Evolutionary conservation across 2,329 filamentous ascomycete genomes (phyloP).

Genomic region (Exophiala mesophila): DNA sequence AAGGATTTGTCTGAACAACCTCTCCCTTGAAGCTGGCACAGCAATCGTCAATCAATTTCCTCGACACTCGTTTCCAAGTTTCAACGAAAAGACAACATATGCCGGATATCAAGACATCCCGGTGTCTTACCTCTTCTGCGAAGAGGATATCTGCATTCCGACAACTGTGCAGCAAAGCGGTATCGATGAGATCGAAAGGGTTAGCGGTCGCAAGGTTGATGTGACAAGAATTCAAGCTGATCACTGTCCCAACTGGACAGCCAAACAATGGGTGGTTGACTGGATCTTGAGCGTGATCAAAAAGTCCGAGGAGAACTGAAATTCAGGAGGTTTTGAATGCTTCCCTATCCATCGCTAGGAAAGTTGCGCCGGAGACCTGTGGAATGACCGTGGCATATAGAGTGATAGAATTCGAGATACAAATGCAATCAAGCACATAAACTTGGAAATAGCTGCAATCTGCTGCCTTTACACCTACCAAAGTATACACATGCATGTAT

Average conservation of each 20-base stretch:
- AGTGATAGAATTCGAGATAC: no score
- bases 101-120: slow-evolving; percentile 32
- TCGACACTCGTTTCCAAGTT: slow-evolving; percentile 29
- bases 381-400: no score
- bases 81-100: slow-evolving; percentile 29
- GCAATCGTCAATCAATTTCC: slow-evolving; percentile 16
- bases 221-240: slow-evolving; percentile 30
- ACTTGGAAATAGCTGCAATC: no score
- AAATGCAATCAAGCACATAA: no score
- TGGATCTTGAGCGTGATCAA: slow-evolving; percentile 6
- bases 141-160: slow-evolving; percentile 28
- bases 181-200: slow-evolving; percentile 31
- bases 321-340: no score
- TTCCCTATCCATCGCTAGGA: no score
- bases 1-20: neutral
- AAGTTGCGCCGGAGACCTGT: no score
- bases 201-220: slow-evolving; percentile 30
- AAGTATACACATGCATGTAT: no score
- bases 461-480: no score
- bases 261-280: slow-evolving; percentile 25
- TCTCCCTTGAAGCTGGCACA: slow-evolving; percentile 10
- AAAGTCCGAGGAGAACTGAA: no score
- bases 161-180: slow-evolving; percentile 27
- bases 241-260: slow-evolving; percentile 29
- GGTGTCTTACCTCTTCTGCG: slow-evolving; percentile 32